These are phyloP conservation scores for Fusarium guadeloupense DNA, from an alignment of 2,329 filamentous ascomycete genomes.

Conservation along the genomic window DNA sequence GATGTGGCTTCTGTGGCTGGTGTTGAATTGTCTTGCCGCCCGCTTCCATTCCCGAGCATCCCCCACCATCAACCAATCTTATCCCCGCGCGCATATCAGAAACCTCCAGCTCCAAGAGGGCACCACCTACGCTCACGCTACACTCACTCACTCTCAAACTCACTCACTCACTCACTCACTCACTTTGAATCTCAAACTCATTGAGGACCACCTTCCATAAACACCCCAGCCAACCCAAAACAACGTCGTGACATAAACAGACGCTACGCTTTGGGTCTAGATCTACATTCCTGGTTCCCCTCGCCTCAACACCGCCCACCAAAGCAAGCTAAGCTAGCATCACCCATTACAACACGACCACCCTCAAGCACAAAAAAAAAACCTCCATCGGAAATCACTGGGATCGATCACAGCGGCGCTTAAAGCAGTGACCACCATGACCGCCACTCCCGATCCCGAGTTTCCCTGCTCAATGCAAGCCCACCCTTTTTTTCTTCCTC, in stretches of 20 bases:
- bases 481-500: slow-evolving; percentile 26
- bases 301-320: neutral
- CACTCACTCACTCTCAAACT: neutral
- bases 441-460: slow-evolving; percentile 53
- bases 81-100: slow-evolving; percentile 30
- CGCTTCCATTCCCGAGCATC: neutral
- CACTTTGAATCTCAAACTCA: neutral
- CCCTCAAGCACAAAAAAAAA: slow-evolving; percentile 9
- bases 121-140: neutral
- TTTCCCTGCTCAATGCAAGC: slow-evolving; percentile 74
- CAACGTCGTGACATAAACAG: neutral
- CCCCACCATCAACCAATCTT: slow-evolving; percentile 32
- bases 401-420: slow-evolving; percentile 25
- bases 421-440: slow-evolving; percentile 49
- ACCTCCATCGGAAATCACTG: slow-evolving; percentile 13
- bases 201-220: slow-evolving; percentile 1
- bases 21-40: slow-evolving; percentile 5
- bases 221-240: neutral
- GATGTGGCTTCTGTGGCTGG: slow-evolving; percentile 34
- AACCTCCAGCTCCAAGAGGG: slow-evolving; percentile 17
- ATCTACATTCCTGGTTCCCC: slow-evolving; percentile 28
- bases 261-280: slow-evolving; percentile 12
- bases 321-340: slow-evolving; percentile 8
- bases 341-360: neutral
- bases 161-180: neutral